These are phyloP conservation scores for Penicillium aurantiogriseum DNA, from an alignment of 2,329 filamentous ascomycete genomes.

Conservation along the genomic window DNA sequence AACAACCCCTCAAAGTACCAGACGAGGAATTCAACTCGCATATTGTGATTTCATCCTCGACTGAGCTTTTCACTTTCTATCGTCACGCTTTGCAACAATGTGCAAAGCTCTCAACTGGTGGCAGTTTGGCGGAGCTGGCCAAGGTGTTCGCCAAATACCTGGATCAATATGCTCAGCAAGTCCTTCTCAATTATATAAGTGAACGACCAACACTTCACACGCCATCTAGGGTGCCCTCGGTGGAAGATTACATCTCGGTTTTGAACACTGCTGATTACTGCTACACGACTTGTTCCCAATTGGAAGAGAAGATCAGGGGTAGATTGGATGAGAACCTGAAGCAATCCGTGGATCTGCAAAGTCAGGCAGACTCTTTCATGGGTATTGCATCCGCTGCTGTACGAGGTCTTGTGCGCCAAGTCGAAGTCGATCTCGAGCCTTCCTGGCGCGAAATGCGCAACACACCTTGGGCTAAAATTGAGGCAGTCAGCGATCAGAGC, in stretches of 20 bases:
- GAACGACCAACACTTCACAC: conserved; percentile 57
- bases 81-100: conserved; percentile 90
- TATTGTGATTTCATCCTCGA: conserved; percentile 87
- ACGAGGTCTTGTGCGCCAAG: conserved; percentile 75
- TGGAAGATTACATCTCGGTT: conserved; percentile 80
- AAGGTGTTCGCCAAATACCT: conserved; percentile 87
- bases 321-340: conserved; percentile 79
- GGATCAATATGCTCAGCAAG: conserved; percentile 92
- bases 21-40: conserved; percentile 93
- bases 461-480: conserved; percentile 90
- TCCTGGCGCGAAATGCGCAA: conserved; percentile 98
- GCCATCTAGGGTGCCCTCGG: conserved; percentile 49
- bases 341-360: conserved; percentile 79
- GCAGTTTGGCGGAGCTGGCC: conserved; percentile 78
- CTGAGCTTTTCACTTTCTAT: conserved; percentile 97
- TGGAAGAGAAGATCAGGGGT: conserved; percentile 92
- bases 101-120: conserved; percentile 91
- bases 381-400: conserved; percentile 89
- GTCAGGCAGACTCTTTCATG: conserved; percentile 91
- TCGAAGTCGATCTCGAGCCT: conserved; percentile 78
- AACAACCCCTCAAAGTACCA: conserved; percentile 71
- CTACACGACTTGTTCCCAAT: conserved; percentile 85
- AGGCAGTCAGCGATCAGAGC: conserved; percentile 89
- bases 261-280: conserved; percentile 98
- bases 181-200: conserved; percentile 71